Base-by-base conservation (phyloP, 768 basidiomycete genomes). In the Xerocomellus amylosporus region DNA sequence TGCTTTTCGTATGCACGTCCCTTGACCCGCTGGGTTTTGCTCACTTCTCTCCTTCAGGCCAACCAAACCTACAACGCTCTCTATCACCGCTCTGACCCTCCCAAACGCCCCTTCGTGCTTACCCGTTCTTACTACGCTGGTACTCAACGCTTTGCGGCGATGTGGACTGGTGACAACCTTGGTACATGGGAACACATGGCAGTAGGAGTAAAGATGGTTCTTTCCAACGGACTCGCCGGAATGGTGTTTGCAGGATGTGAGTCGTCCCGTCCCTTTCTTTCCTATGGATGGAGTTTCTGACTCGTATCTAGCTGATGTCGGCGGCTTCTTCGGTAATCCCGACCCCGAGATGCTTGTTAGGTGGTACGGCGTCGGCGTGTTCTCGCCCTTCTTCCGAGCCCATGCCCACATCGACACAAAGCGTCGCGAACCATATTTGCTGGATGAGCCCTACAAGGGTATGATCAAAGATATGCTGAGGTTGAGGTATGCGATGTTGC, bases 101-200 rank as follows among this genome's bases (percentile, higher is more conserved):
- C 88, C 1, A 84, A 84, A 62, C 84, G 97, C 14, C 95, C 97
- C 0, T 99, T 99, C 68, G 95, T 99, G 45, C 84, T 99, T 10
- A 95, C 95, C 0, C 89, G 97, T 46, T 82, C 93, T 13, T 98
- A 97, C 83, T 98, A 80, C 53, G 90, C 95, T 2, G 97, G 97
- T 4, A 93, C 95, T 26, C 97, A 98, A 69, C 85, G 94, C 20
- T 93, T 90, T 62, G 92, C 95, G 36, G 95, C 97, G 5, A 93
- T 97, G 81, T 99, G 97, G 97, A 98, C 96, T 8, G 97, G 97
- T 17, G 97, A 99, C 72, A 98, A 98, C 70, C 76, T 96, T 26
- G 93, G 96, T 17, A 93, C 91, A 1, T 99, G 97, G 97, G 93
- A 94, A 54, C 97, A 99, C 66, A 94, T 99, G 85, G 83, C 84